Conservation (phyloP, 2,329 filamentous ascomycete species). For the Ophiocordyceps unilateralis region DNA sequence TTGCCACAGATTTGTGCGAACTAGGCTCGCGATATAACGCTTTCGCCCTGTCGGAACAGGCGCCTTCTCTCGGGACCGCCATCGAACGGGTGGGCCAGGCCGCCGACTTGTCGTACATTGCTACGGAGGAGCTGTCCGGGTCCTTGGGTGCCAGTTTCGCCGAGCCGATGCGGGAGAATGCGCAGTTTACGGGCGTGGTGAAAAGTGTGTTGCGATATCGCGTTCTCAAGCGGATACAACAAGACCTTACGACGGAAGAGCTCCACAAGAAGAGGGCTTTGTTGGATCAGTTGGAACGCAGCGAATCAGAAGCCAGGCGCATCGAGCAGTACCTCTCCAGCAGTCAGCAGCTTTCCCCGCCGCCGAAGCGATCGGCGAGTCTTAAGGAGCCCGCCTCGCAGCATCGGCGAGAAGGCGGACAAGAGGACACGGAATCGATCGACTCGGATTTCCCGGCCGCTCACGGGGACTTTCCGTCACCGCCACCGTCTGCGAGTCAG, state of each 20-base stretch:
- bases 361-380: conserved; percentile 48
- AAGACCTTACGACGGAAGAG: conserved; percentile 93
- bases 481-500: conserved; percentile 58
- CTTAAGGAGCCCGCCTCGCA: conserved; percentile 31
- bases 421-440: conserved; percentile 73
- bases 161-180: conserved; percentile 93
- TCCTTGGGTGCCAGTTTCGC: conserved; percentile 87
- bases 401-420: conserved; percentile 36
- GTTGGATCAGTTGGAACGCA: conserved; percentile 79
- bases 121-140: conserved; percentile 76
- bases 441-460: conserved; percentile 93
- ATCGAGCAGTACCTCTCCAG: conserved; percentile 83
- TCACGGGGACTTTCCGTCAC: conserved; percentile 49
- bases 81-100: conserved; percentile 93
- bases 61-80: conserved; percentile 71
- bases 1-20: conserved; percentile 80
- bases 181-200: conserved; percentile 92
- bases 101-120: conserved; percentile 89
- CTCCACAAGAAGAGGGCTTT: conserved; percentile 70
- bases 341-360: conserved; percentile 45
- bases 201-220: conserved; percentile 76
- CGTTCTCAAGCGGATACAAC: conserved; percentile 84
- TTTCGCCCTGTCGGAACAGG: conserved; percentile 87
- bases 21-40: conserved; percentile 92
- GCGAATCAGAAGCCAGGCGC: conserved; percentile 79